Evolutionary conservation across 2,329 filamentous ascomycete species (phyloP).

Genomic region (Neonectria coccinea): DNA sequence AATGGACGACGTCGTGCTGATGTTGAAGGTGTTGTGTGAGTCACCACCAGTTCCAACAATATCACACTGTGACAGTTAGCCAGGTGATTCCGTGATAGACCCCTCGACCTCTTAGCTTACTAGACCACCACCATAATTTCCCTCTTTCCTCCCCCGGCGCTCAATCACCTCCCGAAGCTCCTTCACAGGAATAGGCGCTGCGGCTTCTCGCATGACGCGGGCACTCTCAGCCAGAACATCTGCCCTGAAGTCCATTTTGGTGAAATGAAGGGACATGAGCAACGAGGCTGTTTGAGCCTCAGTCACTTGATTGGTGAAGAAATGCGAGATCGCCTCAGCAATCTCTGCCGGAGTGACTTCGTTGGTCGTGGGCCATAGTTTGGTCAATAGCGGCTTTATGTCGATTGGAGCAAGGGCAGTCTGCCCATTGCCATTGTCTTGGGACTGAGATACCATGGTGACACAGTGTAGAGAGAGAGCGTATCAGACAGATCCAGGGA

Average conservation of each 20-base stretch:
- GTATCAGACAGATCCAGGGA: not conserved
- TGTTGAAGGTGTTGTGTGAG: slow-evolving; percentile 97
- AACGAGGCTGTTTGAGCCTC: slow-evolving; percentile 88
- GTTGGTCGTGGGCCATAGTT: slow-evolving; percentile 72
- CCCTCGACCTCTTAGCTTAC: slow-evolving; percentile 63
- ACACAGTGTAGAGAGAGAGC: not conserved
- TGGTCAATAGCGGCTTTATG: slow-evolving; percentile 79
- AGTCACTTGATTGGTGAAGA: slow-evolving; percentile 92
- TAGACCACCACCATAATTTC: slow-evolving; percentile 83
- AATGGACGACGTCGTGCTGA: slow-evolving; percentile 94
- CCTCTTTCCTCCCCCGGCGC: slow-evolving; percentile 71
- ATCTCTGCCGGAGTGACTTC: slow-evolving; percentile 82
- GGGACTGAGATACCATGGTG: slow-evolving; percentile 49
- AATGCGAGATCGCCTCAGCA: slow-evolving; percentile 87
- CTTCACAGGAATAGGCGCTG: slow-evolving; percentile 75
- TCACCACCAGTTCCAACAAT: slow-evolving; percentile 98
- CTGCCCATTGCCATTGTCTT: slow-evolving; percentile 42
- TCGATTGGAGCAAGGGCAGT: slow-evolving; percentile 56
- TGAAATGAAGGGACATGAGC: slow-evolving; percentile 92
- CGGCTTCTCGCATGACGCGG: slow-evolving; percentile 83
- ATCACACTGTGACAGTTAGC: slow-evolving; percentile 69
- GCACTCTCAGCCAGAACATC: slow-evolving; percentile 91
- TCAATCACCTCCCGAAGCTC: slow-evolving; percentile 72
- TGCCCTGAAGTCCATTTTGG: slow-evolving; percentile 82
- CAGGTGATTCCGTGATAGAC: not conserved